phyloP scores from a whole-genome alignment of 2,329 filamentous ascomycete genomes.

The Aspergillus sp. region DNA sequence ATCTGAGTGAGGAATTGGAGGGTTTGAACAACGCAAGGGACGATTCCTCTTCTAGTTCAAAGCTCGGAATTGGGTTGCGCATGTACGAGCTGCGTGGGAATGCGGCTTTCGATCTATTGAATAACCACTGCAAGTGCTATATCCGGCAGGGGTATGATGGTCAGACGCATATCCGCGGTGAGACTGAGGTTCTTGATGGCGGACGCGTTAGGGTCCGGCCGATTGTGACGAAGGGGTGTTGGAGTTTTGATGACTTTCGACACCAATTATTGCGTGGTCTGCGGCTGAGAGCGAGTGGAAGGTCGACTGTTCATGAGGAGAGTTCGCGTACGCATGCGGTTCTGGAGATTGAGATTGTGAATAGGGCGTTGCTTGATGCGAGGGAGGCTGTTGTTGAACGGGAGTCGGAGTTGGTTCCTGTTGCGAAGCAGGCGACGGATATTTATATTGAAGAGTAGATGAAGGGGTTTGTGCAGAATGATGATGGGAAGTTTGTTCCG shows the following conservation, averaged over 20 bases:
- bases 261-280: slow-evolving; percentile 30
- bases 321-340: slow-evolving; percentile 49
- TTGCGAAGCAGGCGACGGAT: slow-evolving; percentile 45
- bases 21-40: neutral
- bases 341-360: slow-evolving; percentile 45
- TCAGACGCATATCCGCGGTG: slow-evolving; percentile 41
- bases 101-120: slow-evolving; percentile 44
- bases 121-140: slow-evolving; percentile 38
- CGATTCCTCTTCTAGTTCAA: neutral
- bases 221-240: slow-evolving; percentile 30
- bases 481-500: slow-evolving; percentile 33
- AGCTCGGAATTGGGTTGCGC: slow-evolving; percentile 39
- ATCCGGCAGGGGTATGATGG: slow-evolving; percentile 45
- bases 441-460: slow-evolving; percentile 41
- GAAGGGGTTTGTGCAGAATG: slow-evolving; percentile 26
- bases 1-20: slow-evolving; percentile 27
- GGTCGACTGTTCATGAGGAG: slow-evolving; percentile 45
- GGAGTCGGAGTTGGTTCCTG: slow-evolving; percentile 47
- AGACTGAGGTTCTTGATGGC: slow-evolving; percentile 41
- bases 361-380: slow-evolving; percentile 33
- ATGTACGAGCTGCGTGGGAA: slow-evolving; percentile 46
- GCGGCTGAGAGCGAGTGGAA: slow-evolving; percentile 32
- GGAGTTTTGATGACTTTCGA: slow-evolving; percentile 35
- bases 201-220: slow-evolving; percentile 45
- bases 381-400: slow-evolving; percentile 42